These are phyloP conservation scores for Trifolium fragiferum DNA, from an alignment of 306 rosid genomes.

Conservation along the genomic window DNA sequence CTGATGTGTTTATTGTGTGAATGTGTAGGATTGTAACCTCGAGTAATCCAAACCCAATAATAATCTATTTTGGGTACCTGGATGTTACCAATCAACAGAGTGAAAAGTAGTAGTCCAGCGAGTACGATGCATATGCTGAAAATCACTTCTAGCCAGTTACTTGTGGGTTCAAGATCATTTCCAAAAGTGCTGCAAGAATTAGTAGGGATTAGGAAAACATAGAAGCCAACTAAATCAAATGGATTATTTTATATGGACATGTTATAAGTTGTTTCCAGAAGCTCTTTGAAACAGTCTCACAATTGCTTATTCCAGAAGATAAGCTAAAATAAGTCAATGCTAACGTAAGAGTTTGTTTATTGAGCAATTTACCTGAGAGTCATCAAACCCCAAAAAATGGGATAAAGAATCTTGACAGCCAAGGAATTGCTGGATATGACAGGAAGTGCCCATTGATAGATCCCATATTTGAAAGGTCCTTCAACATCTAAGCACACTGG, in stretches of 20 bases:
- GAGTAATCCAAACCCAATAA: background rate
- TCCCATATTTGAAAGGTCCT: constrained; percentile 87
- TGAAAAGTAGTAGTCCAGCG: constrained; percentile 89
- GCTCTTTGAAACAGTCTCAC: no score
- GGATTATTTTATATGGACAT: no score
- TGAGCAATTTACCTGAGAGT: constrained; percentile 73
- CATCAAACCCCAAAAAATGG: constrained; percentile 99
- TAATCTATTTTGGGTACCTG: constrained; percentile 59
- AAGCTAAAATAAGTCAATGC: no score
- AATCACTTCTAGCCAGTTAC: constrained; percentile 93
- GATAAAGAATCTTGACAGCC: constrained; percentile 90
- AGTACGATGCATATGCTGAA: constrained; percentile 87
- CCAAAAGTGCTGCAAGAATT: constrained; percentile 83
- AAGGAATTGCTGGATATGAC: constrained; percentile 92
- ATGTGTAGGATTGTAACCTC: background rate
- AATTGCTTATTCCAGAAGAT: no score
- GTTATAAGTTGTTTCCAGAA: no score
- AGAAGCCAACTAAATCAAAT: background rate
- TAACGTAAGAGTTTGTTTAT: background rate
- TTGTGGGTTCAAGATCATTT: constrained; percentile 97
- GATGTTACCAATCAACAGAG: constrained; percentile 94
- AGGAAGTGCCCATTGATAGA: constrained; percentile 97
- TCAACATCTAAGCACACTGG: constrained; percentile 76
- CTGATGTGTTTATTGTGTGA: background rate
- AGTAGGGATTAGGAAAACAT: constrained; percentile 14